These are phyloP conservation scores for Elsinoe perseae DNA, from an alignment of 2,329 filamentous ascomycete species.

Conservation along the genomic window DNA sequence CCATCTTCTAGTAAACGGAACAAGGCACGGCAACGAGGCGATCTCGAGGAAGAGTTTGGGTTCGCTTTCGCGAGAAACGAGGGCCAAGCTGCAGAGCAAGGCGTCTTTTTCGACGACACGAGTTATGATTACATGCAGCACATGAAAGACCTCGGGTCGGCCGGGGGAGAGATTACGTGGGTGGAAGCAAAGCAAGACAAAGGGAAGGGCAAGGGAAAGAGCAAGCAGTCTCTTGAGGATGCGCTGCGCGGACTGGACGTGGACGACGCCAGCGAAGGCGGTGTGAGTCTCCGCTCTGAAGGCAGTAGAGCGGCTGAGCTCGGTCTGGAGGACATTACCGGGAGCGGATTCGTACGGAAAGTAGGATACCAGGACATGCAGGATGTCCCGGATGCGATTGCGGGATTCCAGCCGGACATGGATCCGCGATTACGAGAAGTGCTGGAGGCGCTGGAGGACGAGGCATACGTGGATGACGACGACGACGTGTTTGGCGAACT, in stretches of 20 bases:
- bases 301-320: slow-evolving; percentile 36
- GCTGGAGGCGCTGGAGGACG: slow-evolving; percentile 87
- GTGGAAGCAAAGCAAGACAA: slow-evolving; percentile 59
- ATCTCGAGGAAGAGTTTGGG: slow-evolving; percentile 69
- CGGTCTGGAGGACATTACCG: slow-evolving; percentile 66
- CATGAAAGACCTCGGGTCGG: slow-evolving; percentile 67
- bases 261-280: slow-evolving; percentile 35
- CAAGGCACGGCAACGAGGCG: slow-evolving; percentile 47
- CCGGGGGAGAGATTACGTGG: slow-evolving; percentile 66
- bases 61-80: slow-evolving; percentile 73
- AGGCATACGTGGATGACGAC: slow-evolving; percentile 78
- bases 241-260: slow-evolving; percentile 57
- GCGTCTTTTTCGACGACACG: slow-evolving; percentile 89
- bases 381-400: slow-evolving; percentile 80
- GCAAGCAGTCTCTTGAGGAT: slow-evolving; percentile 74
- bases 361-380: slow-evolving; percentile 88
- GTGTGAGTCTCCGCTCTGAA: slow-evolving; percentile 37
- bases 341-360: slow-evolving; percentile 69
- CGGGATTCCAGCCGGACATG: slow-evolving; percentile 96
- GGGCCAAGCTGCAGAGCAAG: slow-evolving; percentile 89
- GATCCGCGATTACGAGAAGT: slow-evolving; percentile 86
- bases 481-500: slow-evolving; percentile 78
- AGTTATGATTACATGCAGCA: slow-evolving; percentile 99
- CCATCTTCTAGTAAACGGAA: slow-evolving; percentile 31
- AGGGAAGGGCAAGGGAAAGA: slow-evolving; percentile 64